Evolutionary conservation across 164 flowering plant genomes (phyloP).

Genomic region (Echeveria elegans): DNA sequence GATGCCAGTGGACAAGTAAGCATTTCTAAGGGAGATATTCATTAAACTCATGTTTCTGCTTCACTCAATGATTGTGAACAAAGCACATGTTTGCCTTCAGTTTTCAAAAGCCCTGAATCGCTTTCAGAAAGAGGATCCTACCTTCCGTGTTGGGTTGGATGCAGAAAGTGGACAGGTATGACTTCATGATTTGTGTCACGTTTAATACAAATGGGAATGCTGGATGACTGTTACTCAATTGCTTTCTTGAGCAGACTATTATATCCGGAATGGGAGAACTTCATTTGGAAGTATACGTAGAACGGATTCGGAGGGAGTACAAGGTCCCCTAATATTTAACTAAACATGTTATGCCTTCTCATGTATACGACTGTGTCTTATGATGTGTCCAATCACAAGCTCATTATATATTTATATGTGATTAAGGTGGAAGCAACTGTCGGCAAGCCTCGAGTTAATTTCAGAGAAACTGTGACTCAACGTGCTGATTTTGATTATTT

Average conservation of each 20-base stretch:
- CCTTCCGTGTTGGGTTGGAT: conserved; percentile 98
- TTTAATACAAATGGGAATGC: background rate
- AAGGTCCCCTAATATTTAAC: conserved; percentile 39
- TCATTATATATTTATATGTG: conserved; percentile 10
- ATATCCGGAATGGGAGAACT: conserved; percentile 99
- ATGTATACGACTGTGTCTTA: background rate
- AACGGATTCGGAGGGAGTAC: conserved; percentile 91
- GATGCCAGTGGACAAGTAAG: conserved; percentile 95
- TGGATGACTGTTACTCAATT: background rate
- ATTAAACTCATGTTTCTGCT: background rate
- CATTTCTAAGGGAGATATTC: conserved; percentile 4
- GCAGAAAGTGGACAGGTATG: conserved; percentile 93
- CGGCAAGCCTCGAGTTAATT: conserved; percentile 98
- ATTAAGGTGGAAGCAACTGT: conserved; percentile 89
- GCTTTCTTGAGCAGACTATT: conserved; percentile 54
- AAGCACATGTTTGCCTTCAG: conserved; percentile 29
- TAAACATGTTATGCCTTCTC: background rate
- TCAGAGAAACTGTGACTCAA: conserved; percentile 89
- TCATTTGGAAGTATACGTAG: conserved; percentile 96
- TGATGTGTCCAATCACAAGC: background rate
- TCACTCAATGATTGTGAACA: conserved; percentile 4
- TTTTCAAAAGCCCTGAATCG: conserved; percentile 98
- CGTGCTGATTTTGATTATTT: conserved; percentile 97
- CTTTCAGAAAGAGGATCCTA: conserved; percentile 98
- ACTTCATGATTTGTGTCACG: background rate